A percentile compares a stretch with the other conserved stretches of the same genome.
Conservation (phyloP, 2,329 filamentous ascomycete genomes). For the Xylariomycetidae sp. region DNA sequence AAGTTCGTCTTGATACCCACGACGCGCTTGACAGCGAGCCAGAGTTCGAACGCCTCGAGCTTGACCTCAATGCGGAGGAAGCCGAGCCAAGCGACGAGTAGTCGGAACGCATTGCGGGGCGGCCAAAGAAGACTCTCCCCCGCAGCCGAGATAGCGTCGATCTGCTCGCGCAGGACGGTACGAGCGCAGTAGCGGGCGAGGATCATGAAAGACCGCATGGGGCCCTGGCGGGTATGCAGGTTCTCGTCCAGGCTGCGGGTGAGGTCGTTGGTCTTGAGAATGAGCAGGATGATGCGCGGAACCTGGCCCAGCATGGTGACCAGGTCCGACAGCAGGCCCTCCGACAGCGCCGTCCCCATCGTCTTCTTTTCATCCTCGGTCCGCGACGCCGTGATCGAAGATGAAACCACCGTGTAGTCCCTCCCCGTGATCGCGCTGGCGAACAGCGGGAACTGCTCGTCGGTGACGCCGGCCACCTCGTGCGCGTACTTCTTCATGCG, state of each 20-base stretch:
- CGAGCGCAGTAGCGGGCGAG: conserved; percentile 62
- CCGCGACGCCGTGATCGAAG: conserved; percentile 51
- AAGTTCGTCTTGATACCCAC: conserved; percentile 26
- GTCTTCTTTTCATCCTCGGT: conserved; percentile 73
- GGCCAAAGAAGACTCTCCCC: conserved; percentile 50
- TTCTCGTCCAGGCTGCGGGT: conserved; percentile 92
- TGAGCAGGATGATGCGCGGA: conserved; percentile 85
- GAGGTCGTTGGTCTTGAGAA: conserved; percentile 95
- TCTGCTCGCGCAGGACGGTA: conserved; percentile 59
- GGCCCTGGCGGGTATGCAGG: conserved; percentile 65
- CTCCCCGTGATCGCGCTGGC: conserved; percentile 93
- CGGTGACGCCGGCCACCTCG: conserved; percentile 81
- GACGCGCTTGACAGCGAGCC: conserved; percentile 48
- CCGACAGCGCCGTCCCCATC: conserved; percentile 78
- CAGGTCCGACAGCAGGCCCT: conserved; percentile 82
- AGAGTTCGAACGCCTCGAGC: conserved; percentile 57
- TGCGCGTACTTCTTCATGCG: conserved; percentile 84
- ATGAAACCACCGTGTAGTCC: conserved; percentile 73
- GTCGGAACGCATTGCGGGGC: conserved; percentile 48
- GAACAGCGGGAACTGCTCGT: conserved; percentile 90
- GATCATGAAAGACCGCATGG: conserved; percentile 61
- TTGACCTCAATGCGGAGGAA: conserved; percentile 57
- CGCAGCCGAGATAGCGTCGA: conserved; percentile 43
- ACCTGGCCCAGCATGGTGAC: conserved; percentile 85
- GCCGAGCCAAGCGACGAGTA: conserved; percentile 51